Conservation (phyloP, 2,329 filamentous ascomycete genomes). For the Pyricularia grisea region DNA sequence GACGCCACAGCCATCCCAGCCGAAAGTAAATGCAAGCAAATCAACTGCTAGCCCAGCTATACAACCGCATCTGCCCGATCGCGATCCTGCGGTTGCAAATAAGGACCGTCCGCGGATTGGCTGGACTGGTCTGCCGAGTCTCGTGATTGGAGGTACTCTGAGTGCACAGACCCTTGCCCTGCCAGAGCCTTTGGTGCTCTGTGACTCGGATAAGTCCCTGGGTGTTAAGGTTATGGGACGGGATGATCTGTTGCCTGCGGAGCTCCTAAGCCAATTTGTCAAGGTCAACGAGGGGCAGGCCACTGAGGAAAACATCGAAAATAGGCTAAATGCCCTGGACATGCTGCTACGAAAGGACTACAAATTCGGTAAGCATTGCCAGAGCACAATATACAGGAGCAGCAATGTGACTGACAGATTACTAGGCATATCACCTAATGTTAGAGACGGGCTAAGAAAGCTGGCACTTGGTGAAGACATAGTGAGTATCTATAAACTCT, state of each 20-base stretch:
- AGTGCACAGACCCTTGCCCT: background rate
- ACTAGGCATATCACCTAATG: background rate
- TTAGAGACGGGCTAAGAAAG: background rate
- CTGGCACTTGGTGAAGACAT: background rate
- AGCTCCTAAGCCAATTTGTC: slow-evolving; percentile 4
- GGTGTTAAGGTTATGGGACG: slow-evolving; percentile 3
- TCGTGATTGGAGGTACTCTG: slow-evolving; percentile 1
- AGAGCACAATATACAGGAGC: background rate
- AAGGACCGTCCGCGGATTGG: background rate
- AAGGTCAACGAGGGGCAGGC: slow-evolving; percentile 1
- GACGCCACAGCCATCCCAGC: background rate
- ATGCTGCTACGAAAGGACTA: slow-evolving; percentile 2
- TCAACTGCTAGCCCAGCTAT: background rate
- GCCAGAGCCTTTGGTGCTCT: slow-evolving; percentile 1
- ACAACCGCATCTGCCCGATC: background rate
- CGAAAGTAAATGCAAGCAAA: background rate
- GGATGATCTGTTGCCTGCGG: background rate
- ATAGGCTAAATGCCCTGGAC: background rate
- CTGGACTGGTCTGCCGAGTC: slow-evolving; percentile 3
- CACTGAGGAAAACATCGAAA: slow-evolving; percentile 3
- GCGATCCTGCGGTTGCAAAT: background rate
- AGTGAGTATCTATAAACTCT: background rate
- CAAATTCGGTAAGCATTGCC: background rate
- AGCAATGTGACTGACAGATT: background rate
- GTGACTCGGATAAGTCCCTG: slow-evolving; percentile 1